Evolutionary conservation across 768 basidiomycete species (phyloP), one percentile per base, ranked within the genome.

Genomic region (Termitomyces sp.): DNA sequence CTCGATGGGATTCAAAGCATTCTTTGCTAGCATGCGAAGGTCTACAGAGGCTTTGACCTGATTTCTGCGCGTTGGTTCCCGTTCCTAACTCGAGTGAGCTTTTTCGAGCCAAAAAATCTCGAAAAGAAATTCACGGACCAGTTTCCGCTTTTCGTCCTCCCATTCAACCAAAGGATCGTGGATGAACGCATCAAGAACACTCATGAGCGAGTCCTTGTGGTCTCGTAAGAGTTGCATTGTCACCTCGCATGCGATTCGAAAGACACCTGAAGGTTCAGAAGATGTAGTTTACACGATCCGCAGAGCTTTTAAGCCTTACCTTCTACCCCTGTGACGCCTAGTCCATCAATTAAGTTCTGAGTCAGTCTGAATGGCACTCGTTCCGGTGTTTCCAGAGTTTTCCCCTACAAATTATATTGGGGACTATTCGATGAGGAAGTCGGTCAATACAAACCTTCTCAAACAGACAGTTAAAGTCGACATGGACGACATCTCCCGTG

Each of bases 101-200:
- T 33, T 11, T 4, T 34, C 39, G 18, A 2, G 8, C 6, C 20
- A 20, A 13, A 33, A 24, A 33, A 24, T 6, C 5, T 22, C 12
- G 4, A 34, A 18, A 30, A 31, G 22, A 31, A 24, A 44, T 24
- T 18, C 15, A 61, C 77, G 27, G 60, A 87, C 84, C 69, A 84
- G 73, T 67, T 83, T 88, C 15, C 86, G 81, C 61, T 85, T 86
- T 69, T 91, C 86, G 45, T 93, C 88, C 61, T 93, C 89, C 93
- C 95, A 98, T 71, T 98, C 96, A 34, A 95, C 89, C 3, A 99
- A 81, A 1, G 97, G 97, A 70, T 99, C 97, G 65, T 98, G 96
- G 33, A 95, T 85, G 70, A 98, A 98, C 1, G 97, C 93, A 68
- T 98, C 96, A 41, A 99, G 81, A 0, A 98, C 93, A 69, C 87